Percentiles rank a stretch among this genome's conserved stretches.
phyloP scores from a whole-genome alignment of 2,329 filamentous ascomycete genomes.

The Pseudogymnoascus verrucosus region DNA sequence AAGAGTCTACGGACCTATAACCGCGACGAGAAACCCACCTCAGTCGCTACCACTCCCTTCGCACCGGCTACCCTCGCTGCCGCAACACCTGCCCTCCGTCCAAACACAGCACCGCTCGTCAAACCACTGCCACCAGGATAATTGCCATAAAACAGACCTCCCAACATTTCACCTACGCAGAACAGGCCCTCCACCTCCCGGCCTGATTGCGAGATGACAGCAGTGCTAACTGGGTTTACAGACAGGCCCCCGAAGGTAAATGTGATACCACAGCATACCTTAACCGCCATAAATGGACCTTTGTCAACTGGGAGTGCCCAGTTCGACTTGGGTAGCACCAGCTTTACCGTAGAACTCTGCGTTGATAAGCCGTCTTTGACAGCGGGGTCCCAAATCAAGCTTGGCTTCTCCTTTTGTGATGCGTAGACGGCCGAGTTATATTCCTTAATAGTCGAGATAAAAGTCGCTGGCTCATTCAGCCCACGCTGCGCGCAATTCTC shows the following conservation, averaged over 20 bases:
- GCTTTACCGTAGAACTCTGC: conserved; percentile 36
- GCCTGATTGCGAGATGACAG: conserved; percentile 41
- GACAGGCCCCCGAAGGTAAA: conserved; percentile 60
- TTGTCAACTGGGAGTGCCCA: conserved; percentile 54
- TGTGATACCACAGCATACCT: conserved; percentile 57
- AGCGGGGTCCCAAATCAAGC: conserved; percentile 47
- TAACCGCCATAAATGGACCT: conserved; percentile 53
- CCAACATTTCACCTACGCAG: conserved; percentile 59
- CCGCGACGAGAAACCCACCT: neutral
- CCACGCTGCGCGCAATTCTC: conserved; percentile 39
- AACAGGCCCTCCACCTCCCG: conserved; percentile 47
- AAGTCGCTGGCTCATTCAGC: conserved; percentile 36
- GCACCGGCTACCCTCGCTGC: neutral
- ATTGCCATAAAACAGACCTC: conserved; percentile 55
- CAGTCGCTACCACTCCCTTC: neutral
- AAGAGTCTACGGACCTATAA: neutral
- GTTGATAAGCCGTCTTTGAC: conserved; percentile 55
- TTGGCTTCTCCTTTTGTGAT: conserved; percentile 37
- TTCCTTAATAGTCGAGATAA: conserved; percentile 43
- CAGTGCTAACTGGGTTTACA: conserved; percentile 12
- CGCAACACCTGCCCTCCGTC: conserved; percentile 32
- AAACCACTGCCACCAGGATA: conserved; percentile 57
- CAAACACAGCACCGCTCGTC: conserved; percentile 50
- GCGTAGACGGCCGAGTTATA: conserved; percentile 51
- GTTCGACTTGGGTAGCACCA: conserved; percentile 53